A percentile compares a stretch with the other conserved stretches of the same genome.
phyloP scores from a whole-genome alignment of 1,139 yeast genomes.

The Yamadazyma songkhlaensis region DNA sequence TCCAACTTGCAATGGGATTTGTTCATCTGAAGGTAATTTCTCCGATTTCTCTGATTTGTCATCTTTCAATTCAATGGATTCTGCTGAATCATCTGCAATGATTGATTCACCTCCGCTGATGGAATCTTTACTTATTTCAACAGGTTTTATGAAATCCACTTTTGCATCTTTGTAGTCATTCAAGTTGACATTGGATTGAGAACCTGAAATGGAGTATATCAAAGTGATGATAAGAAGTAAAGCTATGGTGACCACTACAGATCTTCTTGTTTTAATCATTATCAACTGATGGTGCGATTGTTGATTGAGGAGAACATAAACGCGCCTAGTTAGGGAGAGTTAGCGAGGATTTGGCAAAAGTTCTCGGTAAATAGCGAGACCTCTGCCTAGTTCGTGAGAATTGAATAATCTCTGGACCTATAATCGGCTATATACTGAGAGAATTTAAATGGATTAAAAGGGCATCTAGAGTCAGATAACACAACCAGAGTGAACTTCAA shows the following conservation, averaged over 20 bases:
- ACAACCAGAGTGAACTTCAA: no score
- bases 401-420: no score
- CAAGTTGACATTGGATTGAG: slow-evolving; percentile 2
- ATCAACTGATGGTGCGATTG: not conserved
- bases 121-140: no score
- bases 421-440: not conserved
- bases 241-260: slow-evolving; percentile 12
- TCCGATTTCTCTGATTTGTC: slow-evolving; percentile 1
- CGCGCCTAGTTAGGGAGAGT: not conserved
- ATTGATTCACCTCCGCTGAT: no score
- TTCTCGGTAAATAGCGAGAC: no score
- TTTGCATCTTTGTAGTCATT: no score
- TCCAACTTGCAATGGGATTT: slow-evolving; percentile 1
- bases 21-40: slow-evolving; percentile 1
- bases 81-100: slow-evolving; percentile 1
- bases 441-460: no score
- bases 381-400: no score
- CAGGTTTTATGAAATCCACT: no score
- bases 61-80: slow-evolving; percentile 1
- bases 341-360: not conserved
- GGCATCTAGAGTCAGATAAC: no score
- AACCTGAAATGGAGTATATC: slow-evolving; percentile 13
- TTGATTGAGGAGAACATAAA: not conserved
- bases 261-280: slow-evolving; percentile 15
- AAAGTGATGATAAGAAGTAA: slow-evolving; percentile 12